phyloP scores from a whole-genome alignment of 2,329 filamentous ascomycete species.

The Niveomyces coronatus region DNA sequence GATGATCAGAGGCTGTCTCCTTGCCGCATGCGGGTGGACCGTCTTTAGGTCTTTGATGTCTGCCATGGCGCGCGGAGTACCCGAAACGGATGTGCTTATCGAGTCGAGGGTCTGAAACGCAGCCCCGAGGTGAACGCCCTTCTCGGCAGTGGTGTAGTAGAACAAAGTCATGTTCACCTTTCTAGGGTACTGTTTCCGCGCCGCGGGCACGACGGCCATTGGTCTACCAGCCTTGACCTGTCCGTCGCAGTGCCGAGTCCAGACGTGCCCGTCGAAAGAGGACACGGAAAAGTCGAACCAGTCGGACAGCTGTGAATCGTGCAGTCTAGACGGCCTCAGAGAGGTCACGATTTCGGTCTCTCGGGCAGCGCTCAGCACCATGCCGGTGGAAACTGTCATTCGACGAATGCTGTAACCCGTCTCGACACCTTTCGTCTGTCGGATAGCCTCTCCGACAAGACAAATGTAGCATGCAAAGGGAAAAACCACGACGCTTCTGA shows the following conservation, averaged over 20 bases:
- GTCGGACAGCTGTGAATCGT: slow-evolving; percentile 12
- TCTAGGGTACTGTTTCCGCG: too few relatives aligned
- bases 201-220: too few relatives aligned
- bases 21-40: too few relatives aligned
- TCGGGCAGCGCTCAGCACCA: slow-evolving; percentile 19
- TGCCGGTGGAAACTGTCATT: slow-evolving; percentile 17
- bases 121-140: too few relatives aligned
- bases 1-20: too few relatives aligned
- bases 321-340: slow-evolving; percentile 14
- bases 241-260: slow-evolving; percentile 21
- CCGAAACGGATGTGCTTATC: too few relatives aligned
- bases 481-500: slow-evolving; percentile 25
- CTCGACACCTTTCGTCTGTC: slow-evolving; percentile 11
- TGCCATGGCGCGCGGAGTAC: too few relatives aligned
- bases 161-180: too few relatives aligned
- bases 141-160: too few relatives aligned
- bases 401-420: slow-evolving; percentile 17
- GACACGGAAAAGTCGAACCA: slow-evolving; percentile 21
- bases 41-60: too few relatives aligned
- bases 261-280: slow-evolving; percentile 17
- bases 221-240: slow-evolving; percentile 15
- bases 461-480: slow-evolving; percentile 27
- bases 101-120: too few relatives aligned
- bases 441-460: slow-evolving; percentile 22
- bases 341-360: slow-evolving; percentile 21